Evolutionary conservation across 2,329 filamentous ascomycete genomes (phyloP).

Genomic region (Pseudogymnoascus sp.): DNA sequence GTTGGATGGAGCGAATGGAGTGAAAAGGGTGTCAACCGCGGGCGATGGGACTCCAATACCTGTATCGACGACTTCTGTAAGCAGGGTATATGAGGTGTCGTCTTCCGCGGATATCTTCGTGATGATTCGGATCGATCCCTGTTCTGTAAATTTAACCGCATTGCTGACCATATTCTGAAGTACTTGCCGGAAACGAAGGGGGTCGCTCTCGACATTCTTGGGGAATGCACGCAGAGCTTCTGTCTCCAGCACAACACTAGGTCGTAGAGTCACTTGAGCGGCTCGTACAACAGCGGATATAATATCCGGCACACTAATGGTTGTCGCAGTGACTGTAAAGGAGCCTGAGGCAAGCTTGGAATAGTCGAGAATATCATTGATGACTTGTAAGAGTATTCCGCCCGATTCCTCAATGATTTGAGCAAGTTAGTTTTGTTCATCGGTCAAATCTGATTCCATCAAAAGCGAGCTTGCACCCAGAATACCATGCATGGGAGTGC

Average conservation of each 20-base stretch:
- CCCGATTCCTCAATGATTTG: slow-evolving; percentile 53
- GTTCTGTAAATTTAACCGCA: slow-evolving; percentile 54
- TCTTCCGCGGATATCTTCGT: slow-evolving; percentile 27
- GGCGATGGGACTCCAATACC: slow-evolving; percentile 16
- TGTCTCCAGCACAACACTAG: slow-evolving; percentile 40
- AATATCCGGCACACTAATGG: slow-evolving; percentile 40
- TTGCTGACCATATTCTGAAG: slow-evolving; percentile 56
- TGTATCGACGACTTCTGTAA: neutral
- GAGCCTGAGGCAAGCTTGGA: slow-evolving; percentile 55
- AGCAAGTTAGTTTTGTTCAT: slow-evolving; percentile 49
- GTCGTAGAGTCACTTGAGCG: slow-evolving; percentile 39
- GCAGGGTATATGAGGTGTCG: neutral
- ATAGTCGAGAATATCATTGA: slow-evolving; percentile 62
- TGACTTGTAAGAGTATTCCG: slow-evolving; percentile 50
- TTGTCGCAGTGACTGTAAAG: slow-evolving; percentile 48
- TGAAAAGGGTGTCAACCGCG: slow-evolving; percentile 42
- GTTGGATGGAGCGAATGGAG: slow-evolving; percentile 49
- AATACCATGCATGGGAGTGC: slow-evolving; percentile 59
- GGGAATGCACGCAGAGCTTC: slow-evolving; percentile 41
- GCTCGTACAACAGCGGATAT: slow-evolving; percentile 44
- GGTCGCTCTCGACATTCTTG: slow-evolving; percentile 45
- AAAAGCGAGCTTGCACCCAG: slow-evolving; percentile 51
- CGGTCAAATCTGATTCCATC: slow-evolving; percentile 43
- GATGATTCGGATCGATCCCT: slow-evolving; percentile 42
- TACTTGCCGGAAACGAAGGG: slow-evolving; percentile 53